These are phyloP conservation scores for Bipolaris cookei DNA, from an alignment of 2,329 filamentous ascomycete species.

Conservation along the genomic window DNA sequence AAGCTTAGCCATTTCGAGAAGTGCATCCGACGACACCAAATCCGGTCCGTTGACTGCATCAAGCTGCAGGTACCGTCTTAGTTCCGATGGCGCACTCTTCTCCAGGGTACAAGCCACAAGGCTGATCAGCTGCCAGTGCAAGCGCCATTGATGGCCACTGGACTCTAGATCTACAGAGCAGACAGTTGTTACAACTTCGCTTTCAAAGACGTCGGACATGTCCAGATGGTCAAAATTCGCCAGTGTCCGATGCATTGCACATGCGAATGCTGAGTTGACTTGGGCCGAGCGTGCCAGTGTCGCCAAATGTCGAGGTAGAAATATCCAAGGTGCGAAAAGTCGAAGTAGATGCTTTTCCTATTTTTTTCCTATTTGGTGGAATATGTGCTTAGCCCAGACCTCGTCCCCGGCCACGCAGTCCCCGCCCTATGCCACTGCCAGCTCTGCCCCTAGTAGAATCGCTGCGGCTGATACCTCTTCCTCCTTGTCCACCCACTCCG, in stretches of 20 bases:
- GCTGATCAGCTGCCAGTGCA: neutral
- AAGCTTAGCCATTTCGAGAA: constrained; percentile 29
- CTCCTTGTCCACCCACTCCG: constrained; percentile 55
- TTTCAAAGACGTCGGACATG: neutral
- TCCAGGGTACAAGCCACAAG: neutral
- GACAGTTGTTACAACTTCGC: neutral
- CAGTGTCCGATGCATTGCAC: neutral
- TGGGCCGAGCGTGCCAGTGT: neutral
- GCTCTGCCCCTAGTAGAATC: constrained; percentile 53
- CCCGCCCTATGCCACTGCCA: constrained; percentile 54
- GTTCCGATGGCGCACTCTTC: constrained; percentile 4
- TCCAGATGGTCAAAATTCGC: neutral
- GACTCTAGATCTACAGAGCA: neutral
- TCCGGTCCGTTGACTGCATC: constrained; percentile 21
- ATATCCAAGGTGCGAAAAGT: neutral
- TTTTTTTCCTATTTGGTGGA: neutral
- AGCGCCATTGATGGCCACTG: neutral
- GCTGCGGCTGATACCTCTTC: constrained; percentile 56
- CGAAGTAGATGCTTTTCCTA: neutral
- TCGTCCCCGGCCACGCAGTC: constrained; percentile 44
- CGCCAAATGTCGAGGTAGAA: neutral
- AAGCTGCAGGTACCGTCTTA: constrained; percentile 26
- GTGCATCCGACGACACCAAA: constrained; percentile 21
- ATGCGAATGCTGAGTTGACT: neutral
- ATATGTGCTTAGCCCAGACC: constrained; percentile 30